phyloP scores from a whole-genome alignment of 495 filamentous ascomycete species.

The Penicillium bialowiezense region DNA sequence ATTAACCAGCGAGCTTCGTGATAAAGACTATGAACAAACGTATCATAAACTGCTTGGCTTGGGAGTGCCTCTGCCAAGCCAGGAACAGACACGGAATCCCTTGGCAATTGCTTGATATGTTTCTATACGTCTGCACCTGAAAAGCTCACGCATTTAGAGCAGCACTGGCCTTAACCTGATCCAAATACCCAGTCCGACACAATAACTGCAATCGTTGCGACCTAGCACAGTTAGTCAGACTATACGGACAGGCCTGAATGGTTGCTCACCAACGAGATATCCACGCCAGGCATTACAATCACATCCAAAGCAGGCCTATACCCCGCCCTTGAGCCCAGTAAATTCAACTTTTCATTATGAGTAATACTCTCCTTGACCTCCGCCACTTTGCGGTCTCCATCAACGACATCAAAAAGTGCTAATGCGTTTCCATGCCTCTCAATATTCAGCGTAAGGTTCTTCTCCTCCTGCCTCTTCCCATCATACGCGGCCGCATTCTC shows the following conservation, averaged over 20 bases:
- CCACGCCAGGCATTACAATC: slow-evolving; percentile 17
- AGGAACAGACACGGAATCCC: too few species aligned
- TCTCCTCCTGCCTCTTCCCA: slow-evolving; percentile 16
- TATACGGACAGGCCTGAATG: neutral
- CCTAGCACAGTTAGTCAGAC: slow-evolving; percentile 4
- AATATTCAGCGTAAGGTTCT: slow-evolving; percentile 19
- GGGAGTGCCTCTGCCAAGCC: too few species aligned
- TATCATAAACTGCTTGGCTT: too few species aligned
- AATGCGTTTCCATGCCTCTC: slow-evolving; percentile 15
- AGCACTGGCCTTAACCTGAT: too few species aligned
- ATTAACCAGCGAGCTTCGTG: too few species aligned
- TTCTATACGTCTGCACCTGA: too few species aligned
- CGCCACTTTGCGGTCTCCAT: slow-evolving; percentile 22
- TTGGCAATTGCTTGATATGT: slow-evolving; percentile 6
- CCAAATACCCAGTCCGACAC: slow-evolving; percentile 13
- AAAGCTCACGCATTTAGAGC: too few species aligned
- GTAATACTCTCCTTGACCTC: slow-evolving; percentile 20
- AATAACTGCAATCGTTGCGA: slow-evolving; percentile 13
- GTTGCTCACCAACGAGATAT: slow-evolving; percentile 18
- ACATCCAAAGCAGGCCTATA: slow-evolving; percentile 19
- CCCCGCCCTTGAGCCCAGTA: slow-evolving; percentile 8
- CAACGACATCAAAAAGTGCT: slow-evolving; percentile 18
- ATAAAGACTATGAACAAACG: too few species aligned
- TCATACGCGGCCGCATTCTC: slow-evolving; percentile 21
- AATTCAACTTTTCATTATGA: slow-evolving; percentile 18